Percentiles rank a stretch among this genome's conserved stretches.
Conservation (phyloP, 192 early-diverging fungal species). For the Rhizophagus sp. region DNA sequence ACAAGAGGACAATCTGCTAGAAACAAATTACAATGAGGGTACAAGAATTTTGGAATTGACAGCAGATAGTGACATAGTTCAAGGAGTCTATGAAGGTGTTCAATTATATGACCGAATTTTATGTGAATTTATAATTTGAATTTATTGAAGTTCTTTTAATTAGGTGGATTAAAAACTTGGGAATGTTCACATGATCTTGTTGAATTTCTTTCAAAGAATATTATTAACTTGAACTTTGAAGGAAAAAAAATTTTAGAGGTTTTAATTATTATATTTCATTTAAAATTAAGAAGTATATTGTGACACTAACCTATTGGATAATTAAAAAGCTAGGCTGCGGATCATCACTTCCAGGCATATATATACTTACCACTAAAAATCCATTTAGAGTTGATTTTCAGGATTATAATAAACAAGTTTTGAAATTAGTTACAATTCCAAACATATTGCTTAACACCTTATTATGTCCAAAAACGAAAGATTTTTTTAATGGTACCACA, state of each 20-base stretch:
- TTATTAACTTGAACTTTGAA: conserved; percentile 31
- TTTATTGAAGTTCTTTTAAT: background rate
- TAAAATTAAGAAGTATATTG: background rate
- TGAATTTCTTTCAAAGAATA: conserved; percentile 57
- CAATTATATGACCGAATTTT: background rate
- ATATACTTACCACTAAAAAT: conserved; percentile 58
- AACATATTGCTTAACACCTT: conserved; percentile 85
- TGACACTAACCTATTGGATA: background rate
- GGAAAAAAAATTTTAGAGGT: conserved; percentile 58
- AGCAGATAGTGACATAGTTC: conserved; percentile 73
- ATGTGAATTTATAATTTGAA: background rate
- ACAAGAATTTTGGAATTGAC: conserved; percentile 49
- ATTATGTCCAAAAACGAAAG: conserved; percentile 39
- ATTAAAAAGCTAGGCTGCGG: conserved; percentile 82
- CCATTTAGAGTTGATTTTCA: conserved; percentile 74
- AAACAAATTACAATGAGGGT: conserved; percentile 24
- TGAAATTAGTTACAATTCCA: conserved; percentile 86
- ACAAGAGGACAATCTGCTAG: conserved; percentile 58
- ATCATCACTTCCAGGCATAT: conserved; percentile 82
- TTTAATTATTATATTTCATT: background rate
- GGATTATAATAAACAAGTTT: conserved; percentile 90
- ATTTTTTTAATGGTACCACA: conserved; percentile 40
- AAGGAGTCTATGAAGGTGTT: conserved; percentile 86
- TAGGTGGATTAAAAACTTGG: conserved; percentile 94
- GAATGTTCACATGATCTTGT: conserved; percentile 91